Percentiles rank a stretch among this genome's conserved stretches.
phyloP scores from a whole-genome alignment of 2,329 filamentous ascomycete species.

The Orbilia quercus region DNA sequence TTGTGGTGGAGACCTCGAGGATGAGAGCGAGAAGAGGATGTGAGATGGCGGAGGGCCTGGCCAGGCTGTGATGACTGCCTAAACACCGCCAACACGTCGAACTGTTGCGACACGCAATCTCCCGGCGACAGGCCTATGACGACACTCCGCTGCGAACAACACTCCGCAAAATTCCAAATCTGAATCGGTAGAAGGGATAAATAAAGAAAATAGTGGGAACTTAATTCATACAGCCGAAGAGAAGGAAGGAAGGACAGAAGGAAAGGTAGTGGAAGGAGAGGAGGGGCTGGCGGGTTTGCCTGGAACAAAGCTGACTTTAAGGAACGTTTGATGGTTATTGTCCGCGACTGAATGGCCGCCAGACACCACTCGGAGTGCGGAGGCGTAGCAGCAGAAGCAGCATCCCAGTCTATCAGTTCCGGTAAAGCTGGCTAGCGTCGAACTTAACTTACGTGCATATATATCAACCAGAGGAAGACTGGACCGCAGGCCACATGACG shows the following conservation, averaged over 20 bases:
- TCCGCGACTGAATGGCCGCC: not conserved
- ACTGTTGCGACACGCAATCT: conserved; percentile 50
- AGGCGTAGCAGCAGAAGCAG: conserved; percentile 18
- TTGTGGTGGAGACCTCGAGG: conserved; percentile 2
- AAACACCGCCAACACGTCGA: conserved; percentile 16
- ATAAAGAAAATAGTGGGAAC: conserved; percentile 5
- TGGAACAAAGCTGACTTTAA: conserved; percentile 11
- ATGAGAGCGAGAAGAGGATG: not conserved
- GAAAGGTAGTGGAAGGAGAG: conserved; percentile 4
- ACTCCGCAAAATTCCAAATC: not conserved
- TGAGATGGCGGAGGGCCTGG: not conserved
- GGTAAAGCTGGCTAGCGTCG: too few relatives aligned
- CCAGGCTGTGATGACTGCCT: conserved; percentile 23
- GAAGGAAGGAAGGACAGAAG: conserved; percentile 4
- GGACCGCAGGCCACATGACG: conserved; percentile 13
- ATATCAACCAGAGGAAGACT: not conserved
- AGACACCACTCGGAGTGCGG: conserved; percentile 15
- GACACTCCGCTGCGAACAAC: conserved; percentile 26
- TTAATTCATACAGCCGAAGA: not conserved
- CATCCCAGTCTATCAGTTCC: too few relatives aligned
- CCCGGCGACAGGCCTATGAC: conserved; percentile 51
- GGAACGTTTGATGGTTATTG: not conserved
- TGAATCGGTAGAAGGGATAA: too few relatives aligned
- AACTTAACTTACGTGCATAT: conserved; percentile 26
- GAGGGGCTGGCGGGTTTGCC: not conserved